A percentile compares a stretch with the other conserved stretches of the same genome.
These are phyloP conservation scores for Trichoderma gracile DNA, from an alignment of 2,329 filamentous ascomycete genomes.

Conservation along the genomic window DNA sequence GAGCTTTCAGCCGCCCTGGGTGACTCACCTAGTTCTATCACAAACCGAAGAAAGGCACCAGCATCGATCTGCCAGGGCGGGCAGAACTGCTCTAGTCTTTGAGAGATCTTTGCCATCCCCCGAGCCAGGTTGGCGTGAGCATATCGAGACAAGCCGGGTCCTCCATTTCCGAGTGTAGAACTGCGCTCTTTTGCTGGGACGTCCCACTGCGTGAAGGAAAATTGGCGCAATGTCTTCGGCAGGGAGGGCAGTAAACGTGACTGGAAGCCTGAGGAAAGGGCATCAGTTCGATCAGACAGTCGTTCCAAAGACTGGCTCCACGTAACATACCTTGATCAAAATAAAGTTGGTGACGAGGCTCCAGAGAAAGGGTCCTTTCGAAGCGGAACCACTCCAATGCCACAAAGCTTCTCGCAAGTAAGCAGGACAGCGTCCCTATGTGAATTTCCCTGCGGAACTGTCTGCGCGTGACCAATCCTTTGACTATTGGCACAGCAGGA, in stretches of 20 bases:
- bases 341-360: background rate
- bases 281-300: background rate
- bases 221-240: conserved; percentile 13
- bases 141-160: background rate
- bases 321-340: conserved; percentile 9
- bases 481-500: conserved; percentile 1
- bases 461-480: conserved; percentile 18
- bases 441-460: conserved; percentile 11
- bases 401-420: conserved; percentile 12
- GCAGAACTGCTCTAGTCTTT: conserved; percentile 1
- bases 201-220: conserved; percentile 17
- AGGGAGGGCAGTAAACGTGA: conserved; percentile 3
- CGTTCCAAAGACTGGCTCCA: background rate
- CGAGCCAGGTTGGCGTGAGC: background rate
- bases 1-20: background rate
- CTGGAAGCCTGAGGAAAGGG: background rate
- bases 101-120: conserved; percentile 17
- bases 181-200: background rate
- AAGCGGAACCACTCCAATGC: conserved; percentile 17
- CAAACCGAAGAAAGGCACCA: conserved; percentile 1
- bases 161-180: background rate
- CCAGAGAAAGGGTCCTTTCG: conserved; percentile 1
- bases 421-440: background rate
- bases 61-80: conserved; percentile 21
- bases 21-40: background rate